Percentiles rank a stretch among this genome's conserved stretches.
phyloP scores from a whole-genome alignment of 2,329 filamentous ascomycete species.

The Ophioceras dolichostomum region DNA sequence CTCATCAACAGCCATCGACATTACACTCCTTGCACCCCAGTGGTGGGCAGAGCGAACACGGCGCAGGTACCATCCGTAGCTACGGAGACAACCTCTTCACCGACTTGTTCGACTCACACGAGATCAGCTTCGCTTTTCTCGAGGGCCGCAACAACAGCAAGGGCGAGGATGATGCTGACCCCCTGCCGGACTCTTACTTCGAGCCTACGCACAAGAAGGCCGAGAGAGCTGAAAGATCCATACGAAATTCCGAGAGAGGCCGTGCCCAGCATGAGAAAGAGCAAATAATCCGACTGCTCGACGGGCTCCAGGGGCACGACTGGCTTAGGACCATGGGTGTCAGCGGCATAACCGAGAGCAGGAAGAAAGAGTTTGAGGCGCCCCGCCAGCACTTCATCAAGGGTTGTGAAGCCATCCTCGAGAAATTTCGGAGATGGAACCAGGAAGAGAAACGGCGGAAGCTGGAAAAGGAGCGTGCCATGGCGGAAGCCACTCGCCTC shows the following conservation, averaged over 20 bases:
- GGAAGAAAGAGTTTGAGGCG: conserved; percentile 76
- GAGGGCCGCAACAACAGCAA: conserved; percentile 31
- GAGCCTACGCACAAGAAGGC: conserved; percentile 43
- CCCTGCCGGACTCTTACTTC: conserved; percentile 42
- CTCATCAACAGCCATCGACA: no score
- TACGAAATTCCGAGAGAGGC: conserved; percentile 51
- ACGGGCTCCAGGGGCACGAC: conserved; percentile 79
- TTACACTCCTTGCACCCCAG: no score
- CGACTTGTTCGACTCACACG: conserved; percentile 42
- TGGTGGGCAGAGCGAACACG: no score
- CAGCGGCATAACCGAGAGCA: conserved; percentile 69
- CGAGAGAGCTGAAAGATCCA: conserved; percentile 47
- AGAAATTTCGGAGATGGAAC: conserved; percentile 82
- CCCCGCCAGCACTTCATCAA: conserved; percentile 76
- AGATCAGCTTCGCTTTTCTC: conserved; percentile 42
- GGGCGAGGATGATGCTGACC: conserved; percentile 31
- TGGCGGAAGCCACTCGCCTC: conserved; percentile 22
- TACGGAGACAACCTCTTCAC: conserved; percentile 45
- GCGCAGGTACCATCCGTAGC: conserved; percentile 29
- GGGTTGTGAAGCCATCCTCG: conserved; percentile 68
- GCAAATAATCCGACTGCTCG: conserved; percentile 54
- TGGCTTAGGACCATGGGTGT: conserved; percentile 92
- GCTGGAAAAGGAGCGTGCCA: conserved; percentile 57
- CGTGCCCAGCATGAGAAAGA: conserved; percentile 56
- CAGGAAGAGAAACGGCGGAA: conserved; percentile 80